Evolutionary conservation across 805 yeast species (phyloP), one percentile per base, ranked within the genome.

Genomic region (Wickerhamomyces chambardii): DNA sequence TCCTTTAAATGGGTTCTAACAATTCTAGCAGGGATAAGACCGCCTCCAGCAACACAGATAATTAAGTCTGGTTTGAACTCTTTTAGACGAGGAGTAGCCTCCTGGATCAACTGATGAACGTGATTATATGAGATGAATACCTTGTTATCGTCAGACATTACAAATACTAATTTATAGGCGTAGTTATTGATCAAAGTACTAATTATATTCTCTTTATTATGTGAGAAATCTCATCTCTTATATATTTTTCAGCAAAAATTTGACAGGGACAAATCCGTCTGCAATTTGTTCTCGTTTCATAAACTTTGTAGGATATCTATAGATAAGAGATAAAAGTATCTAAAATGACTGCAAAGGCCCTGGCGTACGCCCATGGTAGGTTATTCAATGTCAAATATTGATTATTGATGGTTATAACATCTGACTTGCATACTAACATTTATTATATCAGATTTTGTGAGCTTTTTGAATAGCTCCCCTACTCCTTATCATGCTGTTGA

Each of bases 41-140:
- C 98, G 56, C 98, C 95, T 49, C 95, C 95, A 53, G 95, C 98
- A 51, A 90, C 86, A 47, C 97, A 97, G 43, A 90, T 84, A 61
- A 89, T 84, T 39, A 85, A 70, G 58, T 89, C 95, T 28, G 95
- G 95, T 48, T 84, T 75, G 66, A 85, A 80, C 19, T 63, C 59
- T 56, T 75, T 77, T 56, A 83, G 72, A 43, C 68, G 72, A 37
- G 68, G 75, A 14, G 87, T 78, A 14, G 68, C 55, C 42, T 66
- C 70, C 51, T 77, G 83, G 58, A 84, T 77, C 46, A 78, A 61
- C 58, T 82, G 84, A 55, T 83, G 94, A 21, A 83, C 76, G 56
- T 82, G 80, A 61, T 83, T 82, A 70, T 83, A 83, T 36, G 86
- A 78, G 48, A 83, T 81, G 65, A 78, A 83, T 64, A 78, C 70